Evolutionary conservation across 1,284 basidiomycete genomes (phyloP).

Genomic region (Anthracocystis panici-leucophaei): DNA sequence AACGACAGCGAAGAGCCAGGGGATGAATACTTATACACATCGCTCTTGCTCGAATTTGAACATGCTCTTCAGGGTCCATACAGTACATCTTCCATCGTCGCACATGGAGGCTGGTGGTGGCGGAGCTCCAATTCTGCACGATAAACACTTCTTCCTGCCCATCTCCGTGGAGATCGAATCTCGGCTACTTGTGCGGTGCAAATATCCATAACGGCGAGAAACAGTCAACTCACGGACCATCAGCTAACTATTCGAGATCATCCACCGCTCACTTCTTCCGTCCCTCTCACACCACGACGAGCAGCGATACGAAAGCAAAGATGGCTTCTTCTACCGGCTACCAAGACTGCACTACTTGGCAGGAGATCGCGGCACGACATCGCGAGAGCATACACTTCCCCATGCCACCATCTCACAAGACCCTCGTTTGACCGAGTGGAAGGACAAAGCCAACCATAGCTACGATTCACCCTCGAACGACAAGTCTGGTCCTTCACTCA

Average conservation of each 20-base stretch:
- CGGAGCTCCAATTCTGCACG: background rate
- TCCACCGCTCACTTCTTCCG: too few species aligned
- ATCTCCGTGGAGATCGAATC: slow-evolving; percentile 14
- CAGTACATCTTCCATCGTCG: background rate
- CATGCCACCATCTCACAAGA: slow-evolving; percentile 12
- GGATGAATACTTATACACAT: too few species aligned
- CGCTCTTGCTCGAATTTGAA: too few species aligned
- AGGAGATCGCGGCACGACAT: slow-evolving; percentile 30
- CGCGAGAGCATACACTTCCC: slow-evolving; percentile 16
- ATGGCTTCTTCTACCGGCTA: slow-evolving; percentile 5
- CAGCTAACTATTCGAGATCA: too few species aligned
- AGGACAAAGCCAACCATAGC: slow-evolving; percentile 9
- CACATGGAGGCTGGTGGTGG: background rate
- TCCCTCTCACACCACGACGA: too few species aligned
- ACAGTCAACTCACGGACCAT: too few species aligned
- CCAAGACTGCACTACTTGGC: slow-evolving; percentile 17
- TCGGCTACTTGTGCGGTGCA: background rate
- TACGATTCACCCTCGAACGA: slow-evolving; percentile 11
- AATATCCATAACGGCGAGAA: too few species aligned
- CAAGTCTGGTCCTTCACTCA: slow-evolving; percentile 29
- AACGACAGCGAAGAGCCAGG: background rate
- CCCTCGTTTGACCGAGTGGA: slow-evolving; percentile 19
- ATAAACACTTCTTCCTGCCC: background rate
- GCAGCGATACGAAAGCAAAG: background rate
- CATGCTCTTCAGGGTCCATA: background rate